Evolutionary conservation across 352 stramenopile species (phyloP).

Genomic region (Globisporangium polare): DNA sequence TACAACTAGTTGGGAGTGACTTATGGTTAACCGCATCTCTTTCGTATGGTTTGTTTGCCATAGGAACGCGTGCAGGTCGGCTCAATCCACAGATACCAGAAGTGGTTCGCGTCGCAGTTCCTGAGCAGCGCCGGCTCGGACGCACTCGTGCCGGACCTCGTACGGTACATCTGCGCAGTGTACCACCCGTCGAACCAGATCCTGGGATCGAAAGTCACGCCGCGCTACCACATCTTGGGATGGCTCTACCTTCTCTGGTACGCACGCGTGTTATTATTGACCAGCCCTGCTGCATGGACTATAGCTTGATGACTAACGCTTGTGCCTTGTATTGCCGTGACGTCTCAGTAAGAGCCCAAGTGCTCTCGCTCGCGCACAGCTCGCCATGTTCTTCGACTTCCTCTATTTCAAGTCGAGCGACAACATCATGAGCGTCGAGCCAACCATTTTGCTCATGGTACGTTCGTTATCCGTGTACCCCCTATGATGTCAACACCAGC

Average conservation of each 20-base stretch:
- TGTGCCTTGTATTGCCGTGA: background rate
- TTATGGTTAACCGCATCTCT: background rate
- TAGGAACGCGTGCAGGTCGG: conserved; percentile 72
- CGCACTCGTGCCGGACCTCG: conserved; percentile 72
- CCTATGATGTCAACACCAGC: background rate
- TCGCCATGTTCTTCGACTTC: conserved; percentile 88
- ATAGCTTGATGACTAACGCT: background rate
- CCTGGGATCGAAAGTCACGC: conserved; percentile 77
- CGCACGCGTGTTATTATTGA: background rate
- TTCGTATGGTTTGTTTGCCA: background rate
- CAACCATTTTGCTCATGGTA: conserved; percentile 82
- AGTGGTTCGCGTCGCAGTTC: conserved; percentile 85
- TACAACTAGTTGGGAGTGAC: background rate
- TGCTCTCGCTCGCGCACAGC: conserved; percentile 66
- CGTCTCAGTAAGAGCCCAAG: conserved; percentile 58
- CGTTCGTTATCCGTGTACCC: conserved; percentile 1
- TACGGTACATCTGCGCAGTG: conserved; percentile 81
- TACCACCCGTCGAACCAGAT: conserved; percentile 84
- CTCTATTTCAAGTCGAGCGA: conserved; percentile 79
- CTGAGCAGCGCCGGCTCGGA: conserved; percentile 62
- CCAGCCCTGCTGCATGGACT: background rate
- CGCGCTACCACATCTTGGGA: conserved; percentile 81
- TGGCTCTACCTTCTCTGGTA: conserved; percentile 87
- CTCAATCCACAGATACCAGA: conserved; percentile 78
- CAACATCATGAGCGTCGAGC: conserved; percentile 83